phyloP scores from a whole-genome alignment of 2,329 filamentous ascomycete species.

The Bipolaris cookei region DNA sequence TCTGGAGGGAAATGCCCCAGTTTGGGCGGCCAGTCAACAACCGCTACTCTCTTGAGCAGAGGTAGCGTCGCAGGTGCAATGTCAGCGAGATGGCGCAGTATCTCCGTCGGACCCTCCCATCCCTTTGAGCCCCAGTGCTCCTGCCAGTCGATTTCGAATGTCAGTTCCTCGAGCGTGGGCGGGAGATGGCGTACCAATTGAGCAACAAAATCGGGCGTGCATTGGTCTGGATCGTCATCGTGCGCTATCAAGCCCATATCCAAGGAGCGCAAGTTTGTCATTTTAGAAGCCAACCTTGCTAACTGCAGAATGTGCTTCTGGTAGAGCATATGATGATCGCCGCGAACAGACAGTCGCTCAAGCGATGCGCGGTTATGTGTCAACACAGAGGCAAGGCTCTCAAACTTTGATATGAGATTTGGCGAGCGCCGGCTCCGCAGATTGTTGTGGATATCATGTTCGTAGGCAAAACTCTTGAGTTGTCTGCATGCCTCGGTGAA shows the following conservation, averaged over 20 bases:
- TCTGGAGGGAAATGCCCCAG: constrained; percentile 10
- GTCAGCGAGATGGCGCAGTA: constrained; percentile 5
- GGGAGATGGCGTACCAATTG: constrained; percentile 5
- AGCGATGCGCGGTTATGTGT: background rate
- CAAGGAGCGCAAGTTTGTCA: constrained; percentile 7
- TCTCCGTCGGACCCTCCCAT: constrained; percentile 14
- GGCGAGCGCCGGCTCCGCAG: background rate
- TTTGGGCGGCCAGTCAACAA: constrained; percentile 13
- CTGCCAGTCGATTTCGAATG: constrained; percentile 14
- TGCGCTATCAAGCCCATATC: constrained; percentile 13
- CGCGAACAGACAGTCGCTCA: constrained; percentile 8
- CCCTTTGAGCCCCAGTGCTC: constrained; percentile 14
- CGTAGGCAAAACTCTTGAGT: constrained; percentile 10
- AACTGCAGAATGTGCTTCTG: constrained; percentile 10
- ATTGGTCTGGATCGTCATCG: constrained; percentile 6
- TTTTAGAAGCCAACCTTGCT: constrained; percentile 7
- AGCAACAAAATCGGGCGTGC: constrained; percentile 2
- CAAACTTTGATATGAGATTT: background rate
- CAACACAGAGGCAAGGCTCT: constrained; percentile 1
- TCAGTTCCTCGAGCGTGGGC: constrained; percentile 9
- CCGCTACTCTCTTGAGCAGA: constrained; percentile 6
- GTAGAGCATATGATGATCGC: constrained; percentile 6
- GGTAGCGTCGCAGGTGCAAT: constrained; percentile 3
- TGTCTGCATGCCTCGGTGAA: constrained; percentile 10
- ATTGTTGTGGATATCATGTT: constrained; percentile 11